Percentiles rank a stretch among this genome's conserved stretches.
Conservation (phyloP, 345 rosid species). For the Eutrema heterophyllum region DNA sequence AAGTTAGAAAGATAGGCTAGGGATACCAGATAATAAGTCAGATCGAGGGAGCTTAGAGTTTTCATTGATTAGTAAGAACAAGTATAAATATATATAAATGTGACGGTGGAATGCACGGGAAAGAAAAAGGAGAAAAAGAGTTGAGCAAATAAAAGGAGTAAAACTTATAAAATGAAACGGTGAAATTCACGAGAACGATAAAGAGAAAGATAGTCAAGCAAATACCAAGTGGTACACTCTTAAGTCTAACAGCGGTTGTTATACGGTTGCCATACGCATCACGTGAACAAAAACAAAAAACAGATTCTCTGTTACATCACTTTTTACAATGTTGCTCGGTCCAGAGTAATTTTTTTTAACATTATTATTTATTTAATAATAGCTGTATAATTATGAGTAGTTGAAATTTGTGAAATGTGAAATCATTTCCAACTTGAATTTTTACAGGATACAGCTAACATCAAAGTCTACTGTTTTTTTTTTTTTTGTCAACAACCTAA, state of each 20-base stretch:
- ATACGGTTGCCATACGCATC: constrained; percentile 27
- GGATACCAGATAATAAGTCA: neutral
- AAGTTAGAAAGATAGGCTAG: neutral
- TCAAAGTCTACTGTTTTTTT: neutral
- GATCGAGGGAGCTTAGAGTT: neutral
- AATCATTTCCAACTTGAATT: neutral
- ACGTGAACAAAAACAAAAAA: neutral
- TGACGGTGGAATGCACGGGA: neutral
- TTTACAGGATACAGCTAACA: neutral
- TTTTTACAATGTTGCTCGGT: constrained; percentile 2
- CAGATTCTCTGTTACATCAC: constrained; percentile 2
- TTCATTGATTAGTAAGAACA: neutral
- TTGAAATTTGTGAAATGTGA: neutral
- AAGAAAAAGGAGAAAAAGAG: neutral
- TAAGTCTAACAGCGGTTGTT: constrained; percentile 22
- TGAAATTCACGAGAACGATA: constrained; percentile 22
- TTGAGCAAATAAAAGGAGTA: neutral
- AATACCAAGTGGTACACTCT: constrained; percentile 23
- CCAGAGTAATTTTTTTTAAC: neutral
- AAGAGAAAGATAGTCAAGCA: constrained; percentile 15
- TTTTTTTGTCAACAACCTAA: too few species aligned
- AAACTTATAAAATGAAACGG: constrained; percentile 2
- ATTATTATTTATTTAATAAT: neutral
- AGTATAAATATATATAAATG: neutral
- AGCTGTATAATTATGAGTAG: neutral